Evolutionary conservation across 768 basidiomycete species (phyloP), one percentile per base, ranked within the genome.

Genomic region (Suillus luteus): DNA sequence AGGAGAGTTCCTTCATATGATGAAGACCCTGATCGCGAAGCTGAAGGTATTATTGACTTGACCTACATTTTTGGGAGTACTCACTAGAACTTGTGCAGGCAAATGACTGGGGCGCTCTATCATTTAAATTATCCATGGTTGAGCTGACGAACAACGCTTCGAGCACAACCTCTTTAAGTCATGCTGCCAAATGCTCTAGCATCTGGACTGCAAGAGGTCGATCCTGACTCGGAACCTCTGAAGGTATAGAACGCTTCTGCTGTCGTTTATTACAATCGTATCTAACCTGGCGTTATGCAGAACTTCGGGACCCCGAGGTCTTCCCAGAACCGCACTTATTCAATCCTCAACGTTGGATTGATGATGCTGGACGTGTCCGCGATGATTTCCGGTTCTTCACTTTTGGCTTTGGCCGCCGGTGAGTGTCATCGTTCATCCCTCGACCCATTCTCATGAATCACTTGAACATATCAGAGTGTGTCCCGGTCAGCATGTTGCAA

Each of bases 21-120:
- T 88, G 69, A 88, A 88, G 70, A 85, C 85, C 0, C 65, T 88
- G 51, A 88, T 88, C 87, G 87, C 87, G 12, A 88, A 88, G 62
- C 68, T 88, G 48, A 88, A 88, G 80, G 87, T 84, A 57, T 64
- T 61, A 35, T 14, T 61, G 1, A 1, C 60, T 17, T 4, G 61
- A 5, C 5, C n/a, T 33, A 14, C 38, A 40, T n/a, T 15, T 17
- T 15, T 15, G 48, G 27, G 31, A 37, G 49, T 4, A 2, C 58
- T 54, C 6, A 44, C 55, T 14, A 37, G 55, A 35, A 49, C 41
- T 44, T 35, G 14, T 59, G 17, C 62, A 87, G 86, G 81, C 83
- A 2, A 87, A 86, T 33, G 87, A 88, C 64, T 88, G 87, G 87
- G 85, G 85, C 19, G 78, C 87, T 0, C 74, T 88, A 54, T 87